Percentiles rank a stretch among this genome's conserved stretches.
phyloP scores from a whole-genome alignment of 164 flowering plant genomes.

The grape (Vitis vinifera) region DNA sequence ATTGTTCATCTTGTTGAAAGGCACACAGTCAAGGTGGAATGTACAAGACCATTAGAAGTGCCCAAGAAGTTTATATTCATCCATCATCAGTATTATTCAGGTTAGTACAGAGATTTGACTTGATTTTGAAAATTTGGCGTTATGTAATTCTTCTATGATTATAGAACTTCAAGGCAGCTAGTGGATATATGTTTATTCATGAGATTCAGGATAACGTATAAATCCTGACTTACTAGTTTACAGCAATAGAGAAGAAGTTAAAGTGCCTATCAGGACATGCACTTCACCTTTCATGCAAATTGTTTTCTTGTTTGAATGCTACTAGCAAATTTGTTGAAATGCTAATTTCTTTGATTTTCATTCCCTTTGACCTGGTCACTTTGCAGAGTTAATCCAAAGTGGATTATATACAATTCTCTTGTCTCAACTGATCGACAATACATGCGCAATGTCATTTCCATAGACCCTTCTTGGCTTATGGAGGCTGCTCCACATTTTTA shows the following conservation, averaged over 20 bases:
- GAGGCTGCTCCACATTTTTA: slow-evolving; percentile 90
- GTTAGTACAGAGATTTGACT: slow-evolving; percentile 32
- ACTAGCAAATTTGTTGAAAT: background rate
- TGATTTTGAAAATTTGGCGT: background rate
- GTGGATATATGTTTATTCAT: too few species aligned
- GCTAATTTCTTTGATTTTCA: background rate
- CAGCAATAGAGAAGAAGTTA: too few species aligned
- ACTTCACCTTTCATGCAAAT: background rate
- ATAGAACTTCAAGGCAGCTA: background rate
- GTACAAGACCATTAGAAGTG: slow-evolving; percentile 85
- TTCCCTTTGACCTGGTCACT: background rate
- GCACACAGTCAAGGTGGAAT: slow-evolving; percentile 70
- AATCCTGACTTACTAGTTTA: too few species aligned
- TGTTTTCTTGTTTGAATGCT: background rate
- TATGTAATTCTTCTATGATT: background rate
- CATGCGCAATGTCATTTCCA: slow-evolving; percentile 88
- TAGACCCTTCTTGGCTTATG: slow-evolving; percentile 87
- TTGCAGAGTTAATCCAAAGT: slow-evolving; percentile 95
- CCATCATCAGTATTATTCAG: slow-evolving; percentile 98
- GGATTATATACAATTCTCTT: slow-evolving; percentile 79
- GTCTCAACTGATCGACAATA: slow-evolving; percentile 93
- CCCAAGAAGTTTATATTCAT: slow-evolving; percentile 93
- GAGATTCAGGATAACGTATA: too few species aligned
- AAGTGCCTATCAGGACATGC: background rate
- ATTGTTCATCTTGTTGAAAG: slow-evolving; percentile 31